phyloP scores from a whole-genome alignment of 768 basidiomycete species.

The Rhizopogon rudus region DNA sequence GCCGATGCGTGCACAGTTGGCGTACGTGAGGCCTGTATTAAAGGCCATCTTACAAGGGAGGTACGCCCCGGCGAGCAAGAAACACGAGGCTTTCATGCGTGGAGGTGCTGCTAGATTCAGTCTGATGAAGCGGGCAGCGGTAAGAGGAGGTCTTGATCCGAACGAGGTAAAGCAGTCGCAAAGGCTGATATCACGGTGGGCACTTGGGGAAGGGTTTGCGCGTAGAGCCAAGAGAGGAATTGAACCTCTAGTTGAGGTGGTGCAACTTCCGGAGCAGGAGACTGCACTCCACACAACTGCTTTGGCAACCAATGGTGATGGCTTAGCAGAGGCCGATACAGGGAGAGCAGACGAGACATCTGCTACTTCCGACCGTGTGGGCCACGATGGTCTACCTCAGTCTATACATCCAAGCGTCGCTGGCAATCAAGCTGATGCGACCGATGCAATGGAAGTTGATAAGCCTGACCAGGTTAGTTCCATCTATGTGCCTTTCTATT shows the following conservation, averaged over 20 bases:
- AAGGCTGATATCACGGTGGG: constrained; percentile 22
- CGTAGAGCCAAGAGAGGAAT: not conserved
- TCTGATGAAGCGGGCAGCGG: constrained; percentile 26
- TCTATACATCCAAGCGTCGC: not conserved
- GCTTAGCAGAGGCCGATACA: not conserved
- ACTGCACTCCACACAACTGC: not conserved
- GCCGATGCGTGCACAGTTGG: constrained; percentile 53
- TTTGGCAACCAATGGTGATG: not conserved
- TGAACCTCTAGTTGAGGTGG: not conserved
- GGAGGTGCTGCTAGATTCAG: constrained; percentile 45
- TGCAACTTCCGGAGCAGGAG: not conserved
- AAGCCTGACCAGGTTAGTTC: constrained; percentile 9
- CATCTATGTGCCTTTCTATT: not conserved
- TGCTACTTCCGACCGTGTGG: not conserved
- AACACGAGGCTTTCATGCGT: constrained; percentile 52
- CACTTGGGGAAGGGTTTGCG: constrained; percentile 12
- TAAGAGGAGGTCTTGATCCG: constrained; percentile 33
- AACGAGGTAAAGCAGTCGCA: constrained; percentile 35
- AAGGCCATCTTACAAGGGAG: constrained; percentile 49
- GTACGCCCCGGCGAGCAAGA: constrained; percentile 47
- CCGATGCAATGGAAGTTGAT: constrained; percentile 13
- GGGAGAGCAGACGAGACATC: too few relatives aligned
- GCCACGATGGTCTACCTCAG: not conserved
- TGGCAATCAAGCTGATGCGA: constrained; percentile 3
- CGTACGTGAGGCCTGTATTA: constrained; percentile 61